Evolutionary conservation across 768 basidiomycete genomes (phyloP).

Genomic region (Cystofilobasidium ferigula): DNA sequence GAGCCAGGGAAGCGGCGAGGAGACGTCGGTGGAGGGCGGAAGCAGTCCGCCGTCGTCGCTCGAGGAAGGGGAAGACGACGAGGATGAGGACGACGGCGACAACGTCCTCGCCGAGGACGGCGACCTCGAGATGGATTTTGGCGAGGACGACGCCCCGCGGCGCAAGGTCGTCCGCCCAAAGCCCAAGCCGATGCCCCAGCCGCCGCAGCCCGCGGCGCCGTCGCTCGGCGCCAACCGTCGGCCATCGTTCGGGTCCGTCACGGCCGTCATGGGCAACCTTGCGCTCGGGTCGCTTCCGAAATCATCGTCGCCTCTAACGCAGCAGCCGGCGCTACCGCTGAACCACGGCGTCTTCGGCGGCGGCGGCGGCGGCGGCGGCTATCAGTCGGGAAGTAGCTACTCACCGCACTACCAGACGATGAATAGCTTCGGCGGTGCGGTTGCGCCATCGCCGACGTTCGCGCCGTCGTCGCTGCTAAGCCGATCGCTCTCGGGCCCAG

Average conservation of each 20-base stretch:
- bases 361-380: background rate
- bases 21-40: background rate
- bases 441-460: background rate
- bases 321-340: background rate
- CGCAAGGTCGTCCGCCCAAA: background rate
- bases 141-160: slow-evolving; percentile 14
- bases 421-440: background rate
- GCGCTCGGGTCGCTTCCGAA: background rate
- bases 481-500: background rate
- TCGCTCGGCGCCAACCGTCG: background rate
- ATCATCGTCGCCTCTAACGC: background rate
- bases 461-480: slow-evolving; percentile 7
- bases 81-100: slow-evolving; percentile 21
- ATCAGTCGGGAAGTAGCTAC: background rate
- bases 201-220: background rate
- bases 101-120: no score
- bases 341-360: background rate
- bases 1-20: slow-evolving; percentile 1
- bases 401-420: background rate
- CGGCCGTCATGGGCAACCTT: slow-evolving; percentile 14
- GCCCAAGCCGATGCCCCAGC: background rate
- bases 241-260: slow-evolving; percentile 7
- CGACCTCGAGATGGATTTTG: slow-evolving; percentile 31
- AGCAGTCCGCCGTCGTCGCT: slow-evolving; percentile 6
- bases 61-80: slow-evolving; percentile 26